Conservation (phyloP, 1,284 basidiomycete genomes). For the Leccinum pachyderme region DNA sequence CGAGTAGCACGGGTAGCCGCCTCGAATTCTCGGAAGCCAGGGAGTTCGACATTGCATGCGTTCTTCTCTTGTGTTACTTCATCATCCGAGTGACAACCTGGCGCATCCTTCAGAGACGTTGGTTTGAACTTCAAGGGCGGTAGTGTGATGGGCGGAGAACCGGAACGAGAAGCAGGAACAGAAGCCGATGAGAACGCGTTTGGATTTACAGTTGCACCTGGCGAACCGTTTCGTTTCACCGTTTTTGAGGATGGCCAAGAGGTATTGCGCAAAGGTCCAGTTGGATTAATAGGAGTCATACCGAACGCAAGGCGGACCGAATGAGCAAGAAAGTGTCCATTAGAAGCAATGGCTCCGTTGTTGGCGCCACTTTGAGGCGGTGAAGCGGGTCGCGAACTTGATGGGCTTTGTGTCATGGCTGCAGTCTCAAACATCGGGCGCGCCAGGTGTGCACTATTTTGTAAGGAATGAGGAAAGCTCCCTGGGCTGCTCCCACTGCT, state of each 20-base stretch:
- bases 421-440: conserved; percentile 28
- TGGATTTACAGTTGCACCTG: conserved; percentile 5
- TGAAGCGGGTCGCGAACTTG: conserved; percentile 36
- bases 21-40: conserved; percentile 37
- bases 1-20: conserved; percentile 27
- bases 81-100: conserved; percentile 23
- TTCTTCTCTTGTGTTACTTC: conserved; percentile 19
- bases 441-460: conserved; percentile 9
- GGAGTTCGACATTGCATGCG: conserved; percentile 30
- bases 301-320: conserved; percentile 83
- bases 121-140: conserved; percentile 57
- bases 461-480: conserved; percentile 37
- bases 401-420: conserved; percentile 28
- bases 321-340: conserved; percentile 70
- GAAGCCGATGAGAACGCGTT: conserved; percentile 27
- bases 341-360: conserved; percentile 14
- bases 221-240: conserved; percentile 18
- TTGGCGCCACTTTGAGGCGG: conserved; percentile 19
- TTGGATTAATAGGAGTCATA: conserved; percentile 78
- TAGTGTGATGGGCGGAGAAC: conserved; percentile 67
- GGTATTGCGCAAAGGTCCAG: conserved; percentile 38
- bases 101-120: conserved; percentile 24
- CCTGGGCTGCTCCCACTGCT: conserved; percentile 57
- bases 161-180: conserved; percentile 56
- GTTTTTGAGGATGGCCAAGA: conserved; percentile 36